Evolutionary conservation across 1,284 basidiomycete species (phyloP), one percentile per base, ranked within the genome.

Genomic region (Pseudozyma sp.): DNA sequence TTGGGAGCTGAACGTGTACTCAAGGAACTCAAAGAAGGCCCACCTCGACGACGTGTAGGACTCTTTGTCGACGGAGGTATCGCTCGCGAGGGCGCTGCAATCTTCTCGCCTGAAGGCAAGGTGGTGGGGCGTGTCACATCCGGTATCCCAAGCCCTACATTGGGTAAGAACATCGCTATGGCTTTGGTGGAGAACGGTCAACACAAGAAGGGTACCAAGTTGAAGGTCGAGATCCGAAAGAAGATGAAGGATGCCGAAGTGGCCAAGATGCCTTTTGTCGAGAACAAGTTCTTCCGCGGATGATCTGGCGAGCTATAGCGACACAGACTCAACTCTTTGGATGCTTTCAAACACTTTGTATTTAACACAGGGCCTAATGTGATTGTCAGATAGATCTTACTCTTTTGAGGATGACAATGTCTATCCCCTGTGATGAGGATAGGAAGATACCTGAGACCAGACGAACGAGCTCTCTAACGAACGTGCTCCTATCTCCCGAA

Each of bases 141-240:
- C 0, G 96, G 96, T 54, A 97, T 98, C 68, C 97, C 97, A 8
- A 95, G 94, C 1, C 95, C 95, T 0, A 92, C 94, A 1, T 87
- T 95, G 1, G 91, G 90, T 4, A 91, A 92, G 85, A 97, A 99
- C 86, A 93, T 99, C 80, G 94, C 95, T 8, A 99, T 99, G 96
- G 96, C 91, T 0, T 96, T 97, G 81, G 89, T 98, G 52, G 55
- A 79, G 59, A 85, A 85, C 35, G 94, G 94, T 0, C 90, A 89
- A 85, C 94, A 97, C 87, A 97, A 95, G 87, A 94, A 93, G 85
- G 94, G 93, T 8, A 97, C 93, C 0, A 89, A 91, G 82, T 86
- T 95, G 9, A 87, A 88, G 53, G 91, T 95, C 13, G 91, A 93
- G 51, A 91, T 95, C 42, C 88, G 94, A 52, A 91, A 89, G 59